Evolutionary conservation across 345 rosid species (phyloP).

Genomic region (Syzygium aqueum): DNA sequence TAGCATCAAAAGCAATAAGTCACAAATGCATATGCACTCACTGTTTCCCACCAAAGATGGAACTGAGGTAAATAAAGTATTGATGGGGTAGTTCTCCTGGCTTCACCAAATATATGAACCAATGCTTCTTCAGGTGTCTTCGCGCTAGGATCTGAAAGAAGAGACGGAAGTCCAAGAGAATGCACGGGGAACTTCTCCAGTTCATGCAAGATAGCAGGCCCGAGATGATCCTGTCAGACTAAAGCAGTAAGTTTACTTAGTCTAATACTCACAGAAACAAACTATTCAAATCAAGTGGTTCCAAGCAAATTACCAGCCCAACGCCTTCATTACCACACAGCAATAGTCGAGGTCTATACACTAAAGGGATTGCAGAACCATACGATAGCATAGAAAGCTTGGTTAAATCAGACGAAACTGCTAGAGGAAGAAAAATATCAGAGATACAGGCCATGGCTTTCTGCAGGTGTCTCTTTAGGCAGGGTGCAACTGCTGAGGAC

Average conservation of each 20-base stretch:
- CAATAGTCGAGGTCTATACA: slow-evolving; percentile 91
- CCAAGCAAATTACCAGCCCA: slow-evolving; percentile 80
- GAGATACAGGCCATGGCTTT: slow-evolving; percentile 61
- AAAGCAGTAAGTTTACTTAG: slow-evolving; percentile 66
- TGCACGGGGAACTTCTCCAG: slow-evolving; percentile 96
- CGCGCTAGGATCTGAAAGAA: slow-evolving; percentile 98
- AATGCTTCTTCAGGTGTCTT: slow-evolving; percentile 98
- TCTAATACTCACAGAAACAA: slow-evolving; percentile 17
- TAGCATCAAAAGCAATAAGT: not conserved
- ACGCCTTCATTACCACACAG: slow-evolving; percentile 78
- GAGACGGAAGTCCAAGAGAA: slow-evolving; percentile 95
- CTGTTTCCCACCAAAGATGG: slow-evolving; percentile 98
- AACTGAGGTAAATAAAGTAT: slow-evolving; percentile 88
- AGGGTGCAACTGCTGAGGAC: slow-evolving; percentile 88
- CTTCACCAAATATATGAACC: slow-evolving; percentile 98
- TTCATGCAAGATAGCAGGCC: slow-evolving; percentile 95
- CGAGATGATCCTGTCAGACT: slow-evolving; percentile 96
- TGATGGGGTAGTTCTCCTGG: slow-evolving; percentile 93
- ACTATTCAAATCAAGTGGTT: slow-evolving; percentile 5
- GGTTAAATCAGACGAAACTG: slow-evolving; percentile 58
- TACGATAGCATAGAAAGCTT: slow-evolving; percentile 92
- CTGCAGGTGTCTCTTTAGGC: slow-evolving; percentile 76
- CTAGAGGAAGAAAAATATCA: slow-evolving; percentile 68
- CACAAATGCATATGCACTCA: slow-evolving; percentile 47
- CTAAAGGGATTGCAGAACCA: slow-evolving; percentile 89